Base-by-base conservation (phyloP, 139 green algal species). In the Coelastrella sp. region DNA sequence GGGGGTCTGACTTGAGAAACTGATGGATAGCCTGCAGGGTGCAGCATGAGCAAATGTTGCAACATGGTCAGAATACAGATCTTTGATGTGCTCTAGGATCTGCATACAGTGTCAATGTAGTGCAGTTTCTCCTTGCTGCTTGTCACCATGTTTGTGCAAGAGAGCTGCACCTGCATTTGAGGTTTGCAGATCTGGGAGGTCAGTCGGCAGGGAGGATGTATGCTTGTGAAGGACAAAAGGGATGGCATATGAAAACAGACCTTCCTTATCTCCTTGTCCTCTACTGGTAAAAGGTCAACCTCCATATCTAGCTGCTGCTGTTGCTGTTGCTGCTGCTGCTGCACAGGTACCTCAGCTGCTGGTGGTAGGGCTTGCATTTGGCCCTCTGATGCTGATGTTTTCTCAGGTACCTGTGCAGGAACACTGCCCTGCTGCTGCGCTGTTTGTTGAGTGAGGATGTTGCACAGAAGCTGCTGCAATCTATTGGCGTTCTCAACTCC, bases 211-310 rank as follows among this genome's bases (percentile, higher is more conserved):
- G n/a, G n/a, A n/a, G n/a, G n/a, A n/a, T n/a, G n/a, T n/a, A n/a
- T n/a, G n/a, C n/a, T n/a, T n/a, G n/a, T n/a, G n/a, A n/a, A n/a
- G n/a, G n/a, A n/a, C n/a, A n/a, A n/a, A n/a, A n/a, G n/a, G n/a
- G 1, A 4, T 57, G 48, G 48, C 48, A 11, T 57, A 57, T 23
- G 13, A 15, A 11, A 23, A 45, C 57, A 2, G 57, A 91, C 89
- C 87, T 87, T 90, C 34, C 90, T 81, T 6, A 34, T 40, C 9
- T 91, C 85, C 50, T 92, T 93, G 64, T 82, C 75, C 1, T 51
- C 37, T 6, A 90, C 82, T 32, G 87, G 87, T 45, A 72, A 32
- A 27, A 94, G 78, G 11, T 88, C 32, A n/a, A 93, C 63, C 50
- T 77, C 62, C 74, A 23, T 13, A 1, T 67, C 64, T 63, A 34